Base-by-base conservation (phyloP, 305 asterid genomes). In the Plantago coronopus region DNA sequence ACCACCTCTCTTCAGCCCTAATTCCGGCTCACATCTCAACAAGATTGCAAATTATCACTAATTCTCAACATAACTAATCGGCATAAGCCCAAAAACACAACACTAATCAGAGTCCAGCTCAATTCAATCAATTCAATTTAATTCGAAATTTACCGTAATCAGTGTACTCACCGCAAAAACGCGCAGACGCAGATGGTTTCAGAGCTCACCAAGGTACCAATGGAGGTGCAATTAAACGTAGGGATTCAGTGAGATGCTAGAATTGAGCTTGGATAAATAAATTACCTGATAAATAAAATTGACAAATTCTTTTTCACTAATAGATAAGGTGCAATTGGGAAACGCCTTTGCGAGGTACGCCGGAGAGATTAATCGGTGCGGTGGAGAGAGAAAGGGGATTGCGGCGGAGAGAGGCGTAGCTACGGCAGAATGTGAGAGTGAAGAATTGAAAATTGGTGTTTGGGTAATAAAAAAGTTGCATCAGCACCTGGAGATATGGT, bases 351-450 rank as follows among this genome's bases (percentile, higher is more conserved):
- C 34, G 7, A 27, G 4, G 5, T 27, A 3, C 8, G 8, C 13
- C 40, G 40, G 40, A 34, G 40, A 34, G 40, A 8, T 34, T 34
- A 7, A 3, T 11, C 40, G 7, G 7, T 4, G 12, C 40, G 40
- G 40, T 34, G 11, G 38, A 31, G 38, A 7, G 5, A 31, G 5
- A 31, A 31, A 31, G 38, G 7, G 54, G 23, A 48, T 46, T 46
- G 31, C 55, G 55, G 55, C 55, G 17, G 18, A 21, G 29, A 37
- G 18, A 57, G 37, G 49, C 62, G 38, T 57, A 57, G 62, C 40
- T 34, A 34, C 40, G 40, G 40, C 40, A 12, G 40, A n/a, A n/a
- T 34, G 12, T 34, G 40, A 34, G 40, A 34, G 12, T 34, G 40
- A 34, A 34, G 2, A 34, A 3, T 57, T 38, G 31, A 57, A 40